phyloP scores from a whole-genome alignment of 2,329 filamentous ascomycete genomes.

The Helicocarpus griseus region DNA sequence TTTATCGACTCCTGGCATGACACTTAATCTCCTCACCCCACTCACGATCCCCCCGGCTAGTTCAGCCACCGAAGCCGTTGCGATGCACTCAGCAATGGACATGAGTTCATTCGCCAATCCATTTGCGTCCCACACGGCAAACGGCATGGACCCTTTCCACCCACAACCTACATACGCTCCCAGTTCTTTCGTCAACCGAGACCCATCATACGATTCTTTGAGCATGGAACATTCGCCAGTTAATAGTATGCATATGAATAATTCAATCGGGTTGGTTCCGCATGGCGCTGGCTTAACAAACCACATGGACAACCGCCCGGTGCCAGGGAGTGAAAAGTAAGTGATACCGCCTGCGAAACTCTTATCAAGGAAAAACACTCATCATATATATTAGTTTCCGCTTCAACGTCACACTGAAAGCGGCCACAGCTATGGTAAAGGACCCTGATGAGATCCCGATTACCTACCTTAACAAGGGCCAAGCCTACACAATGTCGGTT shows the following conservation, averaged over 20 bases:
- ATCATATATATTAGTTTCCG: constrained; percentile 34
- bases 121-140: constrained; percentile 49
- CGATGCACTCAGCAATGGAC: constrained; percentile 45
- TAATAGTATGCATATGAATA: constrained; percentile 6
- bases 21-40: constrained; percentile 52
- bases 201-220: constrained; percentile 71
- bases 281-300: constrained; percentile 13
- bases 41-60: constrained; percentile 66
- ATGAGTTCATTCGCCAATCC: constrained; percentile 57
- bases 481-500: constrained; percentile 81
- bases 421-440: constrained; percentile 91
- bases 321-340: constrained; percentile 41
- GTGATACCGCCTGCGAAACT: constrained; percentile 22
- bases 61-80: constrained; percentile 38
- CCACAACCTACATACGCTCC: constrained; percentile 57
- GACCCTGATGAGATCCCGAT: constrained; percentile 72
- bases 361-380: background rate
- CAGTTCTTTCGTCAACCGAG: constrained; percentile 69
- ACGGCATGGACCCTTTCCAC: constrained; percentile 62
- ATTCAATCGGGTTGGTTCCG: background rate
- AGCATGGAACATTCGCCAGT: constrained; percentile 60
- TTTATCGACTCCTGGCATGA: constrained; percentile 68
- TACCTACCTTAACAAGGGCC: constrained; percentile 97
- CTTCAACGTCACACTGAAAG: constrained; percentile 81
- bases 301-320: constrained; percentile 9